A percentile compares a stretch with the other conserved stretches of the same genome.
These are phyloP conservation scores for Amauroascus verrucosus DNA, from an alignment of 2,329 filamentous ascomycete genomes.

Conservation along the genomic window DNA sequence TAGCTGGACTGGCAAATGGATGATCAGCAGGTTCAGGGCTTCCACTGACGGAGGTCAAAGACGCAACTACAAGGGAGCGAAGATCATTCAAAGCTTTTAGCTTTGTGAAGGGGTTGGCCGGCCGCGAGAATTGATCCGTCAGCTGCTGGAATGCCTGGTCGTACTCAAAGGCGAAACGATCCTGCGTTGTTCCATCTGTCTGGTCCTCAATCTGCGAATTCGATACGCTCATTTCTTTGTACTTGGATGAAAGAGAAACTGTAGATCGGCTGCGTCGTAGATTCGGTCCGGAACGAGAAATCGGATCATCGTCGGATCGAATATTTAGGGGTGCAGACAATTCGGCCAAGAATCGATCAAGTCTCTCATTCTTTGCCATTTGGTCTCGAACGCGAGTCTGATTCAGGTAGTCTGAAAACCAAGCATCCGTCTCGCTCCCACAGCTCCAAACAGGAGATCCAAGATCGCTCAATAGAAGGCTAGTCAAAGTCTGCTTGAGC, in stretches of 20 bases:
- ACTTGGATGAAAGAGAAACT: not conserved
- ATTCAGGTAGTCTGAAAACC: slow-evolving; percentile 55
- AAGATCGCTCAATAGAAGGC: slow-evolving; percentile 77
- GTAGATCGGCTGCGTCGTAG: slow-evolving; percentile 30
- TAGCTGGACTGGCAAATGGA: slow-evolving; percentile 20
- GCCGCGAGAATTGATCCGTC: slow-evolving; percentile 75
- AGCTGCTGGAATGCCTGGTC: slow-evolving; percentile 68
- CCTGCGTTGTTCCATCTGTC: not conserved
- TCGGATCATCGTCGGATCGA: not conserved
- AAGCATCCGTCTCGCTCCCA: slow-evolving; percentile 85
- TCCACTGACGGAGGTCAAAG: slow-evolving; percentile 50
- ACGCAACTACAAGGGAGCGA: slow-evolving; percentile 69
- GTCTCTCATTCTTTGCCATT: slow-evolving; percentile 31
- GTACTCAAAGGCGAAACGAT: slow-evolving; percentile 55
- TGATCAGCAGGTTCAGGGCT: slow-evolving; percentile 15
- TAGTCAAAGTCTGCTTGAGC: slow-evolving; percentile 68
- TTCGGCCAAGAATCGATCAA: slow-evolving; percentile 32
- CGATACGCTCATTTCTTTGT: not conserved
- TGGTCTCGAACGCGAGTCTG: slow-evolving; percentile 36
- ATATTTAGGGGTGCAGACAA: slow-evolving; percentile 12
- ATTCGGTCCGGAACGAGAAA: not conserved
- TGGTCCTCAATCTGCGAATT: not conserved
- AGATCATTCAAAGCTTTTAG: slow-evolving; percentile 74
- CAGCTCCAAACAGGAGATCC: slow-evolving; percentile 75
- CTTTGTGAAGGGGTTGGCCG: slow-evolving; percentile 79